These are phyloP conservation scores for Aspergillus saccharolyticus DNA, from an alignment of 495 filamentous ascomycete species.

Conservation along the genomic window DNA sequence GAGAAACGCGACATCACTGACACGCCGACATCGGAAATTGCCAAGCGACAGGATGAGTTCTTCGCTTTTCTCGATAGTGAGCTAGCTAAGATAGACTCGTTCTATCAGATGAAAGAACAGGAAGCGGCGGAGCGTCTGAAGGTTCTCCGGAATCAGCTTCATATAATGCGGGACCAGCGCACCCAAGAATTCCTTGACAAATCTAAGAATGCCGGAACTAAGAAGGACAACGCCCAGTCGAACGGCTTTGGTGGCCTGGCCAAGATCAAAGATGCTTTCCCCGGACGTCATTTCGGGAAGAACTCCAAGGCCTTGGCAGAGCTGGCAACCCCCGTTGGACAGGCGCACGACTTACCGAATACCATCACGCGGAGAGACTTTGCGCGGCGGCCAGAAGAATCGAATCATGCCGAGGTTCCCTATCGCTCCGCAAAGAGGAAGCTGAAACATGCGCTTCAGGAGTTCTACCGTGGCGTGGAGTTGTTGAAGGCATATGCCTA, in stretches of 20 bases:
- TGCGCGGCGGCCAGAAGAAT: slow-evolving; percentile 45
- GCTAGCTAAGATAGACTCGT: slow-evolving; percentile 78
- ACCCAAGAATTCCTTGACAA: slow-evolving; percentile 57
- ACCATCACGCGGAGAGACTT: slow-evolving; percentile 55
- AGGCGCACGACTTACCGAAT: slow-evolving; percentile 25
- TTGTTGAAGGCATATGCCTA: slow-evolving; percentile 85
- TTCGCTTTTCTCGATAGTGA: slow-evolving; percentile 72
- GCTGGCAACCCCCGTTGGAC: slow-evolving; percentile 43
- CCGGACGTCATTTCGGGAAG: slow-evolving; percentile 47
- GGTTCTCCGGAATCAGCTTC: slow-evolving; percentile 71
- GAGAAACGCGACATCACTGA: slow-evolving; percentile 36
- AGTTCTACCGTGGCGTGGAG: slow-evolving; percentile 89
- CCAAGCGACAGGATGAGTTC: slow-evolving; percentile 67
- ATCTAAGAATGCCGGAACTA: slow-evolving; percentile 27
- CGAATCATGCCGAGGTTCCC: slow-evolving; percentile 54
- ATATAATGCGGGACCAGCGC: slow-evolving; percentile 79
- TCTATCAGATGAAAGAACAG: slow-evolving; percentile 77
- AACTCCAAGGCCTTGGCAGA: slow-evolving; percentile 51
- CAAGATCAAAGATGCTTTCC: slow-evolving; percentile 25
- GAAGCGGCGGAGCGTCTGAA: slow-evolving; percentile 68
- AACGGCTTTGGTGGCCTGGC: slow-evolving; percentile 24
- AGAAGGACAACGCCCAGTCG: slow-evolving; percentile 16
- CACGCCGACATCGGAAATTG: slow-evolving; percentile 41
- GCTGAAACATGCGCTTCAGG: slow-evolving; percentile 81
- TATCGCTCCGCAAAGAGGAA: slow-evolving; percentile 85